These are phyloP conservation scores for Xanthoconium separans DNA, from an alignment of 1,284 basidiomycete species.

Conservation along the genomic window DNA sequence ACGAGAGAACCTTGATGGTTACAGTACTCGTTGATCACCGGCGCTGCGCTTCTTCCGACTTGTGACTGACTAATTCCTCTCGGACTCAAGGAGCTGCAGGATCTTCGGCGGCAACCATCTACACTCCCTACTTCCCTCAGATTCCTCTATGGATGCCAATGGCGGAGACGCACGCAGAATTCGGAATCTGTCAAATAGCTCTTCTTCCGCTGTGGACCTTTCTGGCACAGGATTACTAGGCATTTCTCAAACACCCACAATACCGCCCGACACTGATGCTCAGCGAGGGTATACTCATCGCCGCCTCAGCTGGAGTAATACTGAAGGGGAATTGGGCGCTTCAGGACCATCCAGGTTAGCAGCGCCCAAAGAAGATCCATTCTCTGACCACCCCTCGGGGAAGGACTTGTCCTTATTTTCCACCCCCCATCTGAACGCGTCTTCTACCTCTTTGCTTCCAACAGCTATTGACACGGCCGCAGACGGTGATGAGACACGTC, in stretches of 20 bases:
- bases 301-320: slow-evolving; percentile 56
- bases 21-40: no score
- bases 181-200: slow-evolving; percentile 25
- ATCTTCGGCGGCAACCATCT: neutral
- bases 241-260: slow-evolving; percentile 47
- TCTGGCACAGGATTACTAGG: slow-evolving; percentile 40
- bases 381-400: slow-evolving; percentile 34
- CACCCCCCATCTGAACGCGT: slow-evolving; percentile 44
- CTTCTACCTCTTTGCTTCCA: slow-evolving; percentile 51
- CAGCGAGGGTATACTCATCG: slow-evolving; percentile 42
- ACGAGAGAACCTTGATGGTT: no score
- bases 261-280: slow-evolving; percentile 39
- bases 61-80: neutral
- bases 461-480: slow-evolving; percentile 42
- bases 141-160: slow-evolving; percentile 15
- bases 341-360: slow-evolving; percentile 21
- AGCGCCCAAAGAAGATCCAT: slow-evolving; percentile 41
- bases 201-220: slow-evolving; percentile 59
- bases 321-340: slow-evolving; percentile 41
- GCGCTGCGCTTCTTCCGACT: neutral
- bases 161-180: slow-evolving; percentile 1
- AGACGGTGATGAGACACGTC: slow-evolving; percentile 56
- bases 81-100: neutral
- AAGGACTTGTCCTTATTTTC: slow-evolving; percentile 30
- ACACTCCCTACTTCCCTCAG: neutral